Base-by-base conservation (phyloP, 2,329 filamentous ascomycete genomes). In the Septoria petroselini region DNA sequence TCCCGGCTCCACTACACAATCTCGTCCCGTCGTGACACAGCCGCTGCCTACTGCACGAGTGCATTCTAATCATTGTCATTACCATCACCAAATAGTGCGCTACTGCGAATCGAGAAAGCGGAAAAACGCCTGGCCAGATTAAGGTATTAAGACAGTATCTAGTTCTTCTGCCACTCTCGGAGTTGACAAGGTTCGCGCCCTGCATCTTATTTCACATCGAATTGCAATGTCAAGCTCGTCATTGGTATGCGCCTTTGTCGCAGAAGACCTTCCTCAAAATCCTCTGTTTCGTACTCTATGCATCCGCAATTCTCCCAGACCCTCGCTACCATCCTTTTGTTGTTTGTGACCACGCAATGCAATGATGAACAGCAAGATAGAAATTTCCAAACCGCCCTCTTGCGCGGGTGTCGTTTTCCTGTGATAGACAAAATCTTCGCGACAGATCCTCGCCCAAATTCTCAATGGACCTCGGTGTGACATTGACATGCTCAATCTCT, bases 321-420 rank as follows among this genome's bases (percentile, higher is more conserved):
- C 8, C 14, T 31, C 30, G 8, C n/a, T 12, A 21, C 40, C 30
- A 3, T 40, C 47, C 39, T 53, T 53, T 49, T 40, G 40, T 44
- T 44, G 48, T 53, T 49, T 40, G 40, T 44, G 38, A 39, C 50
- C 45, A 40, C 50, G 50, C 50, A 53, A 53, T 53, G 50, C 50
- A 53, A 35, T 33, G 48, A 53, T 53, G 41, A 43, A 53, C 50
- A 53, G 31, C 41, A 34, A 23, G 23, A 30, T 39, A 39, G 27
- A 29, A 38, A 39, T 38, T 9, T 15, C 4, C 18, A 46, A 34
- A 23, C 33, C 9, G 33, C 17, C 35, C 17, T 38, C 15, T 17
- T 23, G 17, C 37, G 19, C 43, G 43, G 31, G 34, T 38, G 21
- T 46, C 31, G 23, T 35, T 21, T 29, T 46, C 33, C 34, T 39